Evolutionary conservation across 441 rosid species (phyloP), one percentile per base, ranked within the genome.

Genomic region (Dalechampia spathulata): DNA sequence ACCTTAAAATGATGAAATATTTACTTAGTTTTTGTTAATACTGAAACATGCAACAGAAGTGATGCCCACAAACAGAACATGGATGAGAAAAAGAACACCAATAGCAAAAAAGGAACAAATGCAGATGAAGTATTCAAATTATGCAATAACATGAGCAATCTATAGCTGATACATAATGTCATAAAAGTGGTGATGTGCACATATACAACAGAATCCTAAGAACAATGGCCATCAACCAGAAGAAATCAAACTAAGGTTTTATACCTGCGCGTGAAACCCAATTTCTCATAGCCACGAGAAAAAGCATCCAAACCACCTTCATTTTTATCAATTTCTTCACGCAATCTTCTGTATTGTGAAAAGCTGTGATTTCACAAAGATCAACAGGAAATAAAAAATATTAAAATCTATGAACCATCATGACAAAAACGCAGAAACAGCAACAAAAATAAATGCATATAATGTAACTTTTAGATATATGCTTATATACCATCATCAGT

Each of bases 281-380:
- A 71, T 70, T 82, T 81, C 76, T 90, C 90, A 57, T 93, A 90
- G 59, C 97, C 97, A 41, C 91, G 94, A 76, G 99, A 90, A 73
- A 93, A 90, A 21, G 65, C 83, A 70, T 85, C 99, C 68, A 93
- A 58, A 63, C 97, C 96, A 66, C 95, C 97, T 74, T 93, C 99
- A 69, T 66, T 61, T 70, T 75, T 79, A 72, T 85, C 88, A 67
- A 93, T 85, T 66, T 72, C 87, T 43, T 72, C 83, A n/a, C 88
- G 82, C 63, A 87, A 41, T 76, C 72, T 85, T 77, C 28, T 81
- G 78, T 90, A 93, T 48, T 74, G 81, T 46, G 67, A 70, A 70
- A 78, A 93, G 50, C 97, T 93, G 73, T 59, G 65, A 55, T 68
- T 48, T 20, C 25, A 26, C 14, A 55, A 41, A 49, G 20, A 40